A percentile compares a stretch with the other conserved stretches of the same genome.
These are phyloP conservation scores for Stygiomarasmius scandens DNA, from an alignment of 1,284 basidiomycete species.

Conservation along the genomic window DNA sequence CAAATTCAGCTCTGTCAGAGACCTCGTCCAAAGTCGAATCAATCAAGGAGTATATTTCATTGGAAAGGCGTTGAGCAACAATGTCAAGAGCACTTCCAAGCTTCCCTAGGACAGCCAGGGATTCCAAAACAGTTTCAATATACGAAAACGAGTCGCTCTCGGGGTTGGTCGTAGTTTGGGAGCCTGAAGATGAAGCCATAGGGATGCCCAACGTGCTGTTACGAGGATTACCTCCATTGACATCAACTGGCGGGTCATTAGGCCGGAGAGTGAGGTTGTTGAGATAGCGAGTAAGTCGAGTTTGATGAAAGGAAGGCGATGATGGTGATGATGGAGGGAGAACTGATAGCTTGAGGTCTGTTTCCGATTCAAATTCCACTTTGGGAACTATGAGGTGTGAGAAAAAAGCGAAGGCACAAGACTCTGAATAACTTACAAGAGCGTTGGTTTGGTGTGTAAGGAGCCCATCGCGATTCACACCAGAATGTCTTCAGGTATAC, in stretches of 20 bases:
- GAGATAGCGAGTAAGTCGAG: slow-evolving; percentile 67
- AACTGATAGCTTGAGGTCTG: slow-evolving; percentile 28
- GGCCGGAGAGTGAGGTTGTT: slow-evolving; percentile 73
- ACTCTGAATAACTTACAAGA: slow-evolving; percentile 53
- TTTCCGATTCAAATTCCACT: slow-evolving; percentile 61
- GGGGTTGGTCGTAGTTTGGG: slow-evolving; percentile 57
- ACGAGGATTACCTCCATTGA: slow-evolving; percentile 57
- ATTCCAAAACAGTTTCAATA: slow-evolving; percentile 92
- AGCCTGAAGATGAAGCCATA: slow-evolving; percentile 24
- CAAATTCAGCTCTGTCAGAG: slow-evolving; percentile 81
- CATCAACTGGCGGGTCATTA: slow-evolving; percentile 78
- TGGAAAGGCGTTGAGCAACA: slow-evolving; percentile 81
- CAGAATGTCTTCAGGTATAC: slow-evolving; percentile 98
- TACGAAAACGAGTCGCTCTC: slow-evolving; percentile 94
- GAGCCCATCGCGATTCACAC: slow-evolving; percentile 90
- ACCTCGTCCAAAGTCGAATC: slow-evolving; percentile 92
- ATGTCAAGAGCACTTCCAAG: slow-evolving; percentile 86
- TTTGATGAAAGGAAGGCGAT: slow-evolving; percentile 44
- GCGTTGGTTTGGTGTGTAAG: slow-evolving; percentile 83
- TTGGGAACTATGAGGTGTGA: slow-evolving; percentile 49
- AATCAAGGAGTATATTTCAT: slow-evolving; percentile 86
- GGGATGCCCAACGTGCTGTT: slow-evolving; percentile 18
- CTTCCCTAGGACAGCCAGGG: slow-evolving; percentile 88
- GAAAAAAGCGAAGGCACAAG: background rate
- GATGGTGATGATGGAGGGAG: slow-evolving; percentile 32